Evolutionary conservation across 108 stramenopile species (phyloP).

Genomic region (Conticribra guillardii): DNA sequence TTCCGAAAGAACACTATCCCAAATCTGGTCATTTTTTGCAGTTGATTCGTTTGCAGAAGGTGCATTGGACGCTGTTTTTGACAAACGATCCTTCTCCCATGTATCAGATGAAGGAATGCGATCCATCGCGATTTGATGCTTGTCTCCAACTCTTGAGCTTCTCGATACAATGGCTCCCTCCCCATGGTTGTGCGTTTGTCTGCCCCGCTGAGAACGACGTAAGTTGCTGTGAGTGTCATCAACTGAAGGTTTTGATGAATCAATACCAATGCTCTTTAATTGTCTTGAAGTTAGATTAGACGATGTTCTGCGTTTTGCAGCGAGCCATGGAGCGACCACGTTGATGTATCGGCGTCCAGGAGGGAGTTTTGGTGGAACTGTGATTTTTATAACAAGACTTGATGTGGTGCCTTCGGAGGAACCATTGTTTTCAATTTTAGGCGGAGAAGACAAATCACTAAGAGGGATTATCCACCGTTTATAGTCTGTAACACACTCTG

Average conservation of each 20-base stretch:
- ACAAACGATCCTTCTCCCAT: constrained; percentile 18
- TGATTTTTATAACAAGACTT: constrained; percentile 23
- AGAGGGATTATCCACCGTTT: not conserved
- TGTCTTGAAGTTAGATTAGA: constrained; percentile 29
- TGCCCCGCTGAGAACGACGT: constrained; percentile 25
- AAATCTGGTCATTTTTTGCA: constrained; percentile 48
- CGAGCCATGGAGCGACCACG: constrained; percentile 45
- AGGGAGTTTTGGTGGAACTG: constrained; percentile 6
- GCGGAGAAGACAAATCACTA: not conserved
- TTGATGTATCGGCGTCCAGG: constrained; percentile 8
- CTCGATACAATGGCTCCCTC: constrained; percentile 32
- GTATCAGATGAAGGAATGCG: constrained; percentile 31
- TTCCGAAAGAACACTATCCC: constrained; percentile 56
- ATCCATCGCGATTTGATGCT: constrained; percentile 35
- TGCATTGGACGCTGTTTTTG: not conserved
- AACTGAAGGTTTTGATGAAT: not conserved
- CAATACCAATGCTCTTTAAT: constrained; percentile 33
- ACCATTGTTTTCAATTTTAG: not conserved
- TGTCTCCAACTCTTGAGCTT: constrained; percentile 32
- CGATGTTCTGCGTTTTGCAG: constrained; percentile 24
- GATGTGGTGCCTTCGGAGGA: not conserved
- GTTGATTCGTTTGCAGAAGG: not conserved
- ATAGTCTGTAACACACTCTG: no score
- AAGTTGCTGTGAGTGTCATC: constrained; percentile 9
- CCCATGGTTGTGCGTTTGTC: constrained; percentile 21